These are phyloP conservation scores for Ilex asprella DNA, from an alignment of 257 asterid species.

Conservation along the genomic window DNA sequence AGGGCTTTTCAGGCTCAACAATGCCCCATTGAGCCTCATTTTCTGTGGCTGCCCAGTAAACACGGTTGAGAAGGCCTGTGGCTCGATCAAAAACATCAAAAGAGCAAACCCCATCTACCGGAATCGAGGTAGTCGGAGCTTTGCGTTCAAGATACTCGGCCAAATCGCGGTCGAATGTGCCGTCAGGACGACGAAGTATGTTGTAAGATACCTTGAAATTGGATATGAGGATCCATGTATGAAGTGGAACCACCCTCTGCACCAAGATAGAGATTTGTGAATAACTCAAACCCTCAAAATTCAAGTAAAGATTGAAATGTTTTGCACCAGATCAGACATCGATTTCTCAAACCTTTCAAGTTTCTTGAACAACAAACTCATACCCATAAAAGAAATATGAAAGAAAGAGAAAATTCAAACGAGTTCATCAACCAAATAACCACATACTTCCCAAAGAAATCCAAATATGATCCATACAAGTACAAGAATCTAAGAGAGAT, in stretches of 20 bases:
- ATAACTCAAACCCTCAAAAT: too few species aligned
- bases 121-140: constrained; percentile 2
- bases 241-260: constrained; percentile 12
- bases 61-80: constrained; percentile 11
- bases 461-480: not conserved
- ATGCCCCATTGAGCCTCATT: constrained; percentile 4
- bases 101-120: constrained; percentile 14
- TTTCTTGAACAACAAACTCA: not conserved
- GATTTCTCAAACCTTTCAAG: not conserved
- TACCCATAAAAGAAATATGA: not conserved
- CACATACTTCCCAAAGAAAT: not conserved
- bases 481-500: not conserved
- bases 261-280: too few species aligned
- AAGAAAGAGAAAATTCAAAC: not conserved
- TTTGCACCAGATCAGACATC: too few species aligned
- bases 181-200: constrained; percentile 14
- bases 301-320: too few species aligned
- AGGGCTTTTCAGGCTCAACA: constrained; percentile 10
- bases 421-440: not conserved
- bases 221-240: constrained; percentile 18
- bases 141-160: constrained; percentile 16
- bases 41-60: constrained; percentile 9
- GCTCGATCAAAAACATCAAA: constrained; percentile 11
- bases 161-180: constrained; percentile 10
- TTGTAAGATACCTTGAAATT: constrained; percentile 11